These are phyloP conservation scores for Lecanicillium sp. DNA, from an alignment of 2,329 filamentous ascomycete species.

Conservation along the genomic window DNA sequence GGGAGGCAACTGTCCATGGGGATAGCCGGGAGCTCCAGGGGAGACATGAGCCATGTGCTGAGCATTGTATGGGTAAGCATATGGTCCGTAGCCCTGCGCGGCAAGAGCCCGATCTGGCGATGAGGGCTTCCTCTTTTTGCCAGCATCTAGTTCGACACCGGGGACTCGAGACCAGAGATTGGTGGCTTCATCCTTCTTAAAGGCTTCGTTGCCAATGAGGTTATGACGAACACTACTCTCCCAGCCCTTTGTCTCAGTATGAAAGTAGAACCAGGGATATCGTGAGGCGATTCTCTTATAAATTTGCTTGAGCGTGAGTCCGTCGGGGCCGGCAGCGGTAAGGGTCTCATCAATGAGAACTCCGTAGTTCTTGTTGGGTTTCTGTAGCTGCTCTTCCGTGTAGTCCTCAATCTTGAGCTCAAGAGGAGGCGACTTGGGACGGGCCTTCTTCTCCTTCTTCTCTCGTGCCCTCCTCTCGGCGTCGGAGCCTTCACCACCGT, in stretches of 20 bases:
- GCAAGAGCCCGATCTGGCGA: conserved; percentile 40
- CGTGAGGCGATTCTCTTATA: conserved; percentile 52
- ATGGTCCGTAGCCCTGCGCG: conserved; percentile 28
- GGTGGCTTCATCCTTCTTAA: conserved; percentile 48
- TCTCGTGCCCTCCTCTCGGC: conserved; percentile 47
- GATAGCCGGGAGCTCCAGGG: conserved; percentile 18
- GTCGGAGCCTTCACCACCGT: conserved; percentile 47
- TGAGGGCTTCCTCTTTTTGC: conserved; percentile 49
- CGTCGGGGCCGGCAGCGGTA: conserved; percentile 42
- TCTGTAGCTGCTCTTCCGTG: conserved; percentile 48
- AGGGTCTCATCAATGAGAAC: conserved; percentile 53
- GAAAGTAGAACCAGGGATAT: conserved; percentile 53
- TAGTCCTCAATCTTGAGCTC: conserved; percentile 47
- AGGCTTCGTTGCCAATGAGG: conserved; percentile 53
- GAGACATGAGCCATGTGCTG: conserved; percentile 24
- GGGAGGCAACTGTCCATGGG: conserved; percentile 22
- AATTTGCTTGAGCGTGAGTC: conserved; percentile 52
- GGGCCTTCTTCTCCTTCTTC: conserved; percentile 51
- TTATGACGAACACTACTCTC: conserved; percentile 58
- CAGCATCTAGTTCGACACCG: conserved; percentile 50
- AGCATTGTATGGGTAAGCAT: conserved; percentile 25
- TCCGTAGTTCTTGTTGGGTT: conserved; percentile 55
- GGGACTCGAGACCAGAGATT: conserved; percentile 50
- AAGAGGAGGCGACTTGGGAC: conserved; percentile 52
- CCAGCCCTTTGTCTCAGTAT: conserved; percentile 56